phyloP scores from a whole-genome alignment of 768 basidiomycete genomes.

The Boletales sp. region DNA sequence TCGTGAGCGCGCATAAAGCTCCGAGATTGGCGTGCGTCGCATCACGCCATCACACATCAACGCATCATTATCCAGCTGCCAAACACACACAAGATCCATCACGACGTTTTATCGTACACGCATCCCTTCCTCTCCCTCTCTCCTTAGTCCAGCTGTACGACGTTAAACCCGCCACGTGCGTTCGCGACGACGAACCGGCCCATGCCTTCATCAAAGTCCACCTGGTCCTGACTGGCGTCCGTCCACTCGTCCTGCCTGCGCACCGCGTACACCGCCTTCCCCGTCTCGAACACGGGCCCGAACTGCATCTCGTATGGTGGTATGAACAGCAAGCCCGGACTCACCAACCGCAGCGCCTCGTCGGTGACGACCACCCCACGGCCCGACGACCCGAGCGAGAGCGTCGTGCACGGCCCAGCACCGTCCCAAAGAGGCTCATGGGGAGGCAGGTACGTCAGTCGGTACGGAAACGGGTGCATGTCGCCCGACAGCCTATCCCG shows the following conservation, averaged over 20 bases:
- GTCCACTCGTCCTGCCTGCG: too few species aligned
- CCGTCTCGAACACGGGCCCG: slow-evolving; percentile 27
- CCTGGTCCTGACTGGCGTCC: slow-evolving; percentile 10
- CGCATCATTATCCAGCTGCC: too few species aligned
- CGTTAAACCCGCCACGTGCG: slow-evolving; percentile 24
- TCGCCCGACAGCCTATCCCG: background rate
- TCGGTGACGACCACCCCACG: slow-evolving; percentile 27
- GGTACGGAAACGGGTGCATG: slow-evolving; percentile 17
- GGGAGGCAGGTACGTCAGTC: slow-evolving; percentile 12
- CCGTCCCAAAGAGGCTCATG: background rate
- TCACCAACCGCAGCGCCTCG: slow-evolving; percentile 20
- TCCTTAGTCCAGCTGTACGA: slow-evolving; percentile 19
- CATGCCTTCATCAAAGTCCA: slow-evolving; percentile 31
- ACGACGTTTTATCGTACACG: too few species aligned
- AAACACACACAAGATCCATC: too few species aligned
- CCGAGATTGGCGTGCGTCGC: too few species aligned
- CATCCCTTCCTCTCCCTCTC: too few species aligned
- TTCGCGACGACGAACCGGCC: slow-evolving; percentile 29
- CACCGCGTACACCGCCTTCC: slow-evolving; percentile 12
- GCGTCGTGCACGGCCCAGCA: slow-evolving; percentile 9
- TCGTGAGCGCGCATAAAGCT: too few species aligned
- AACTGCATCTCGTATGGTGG: slow-evolving; percentile 29
- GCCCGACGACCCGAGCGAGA: slow-evolving; percentile 26
- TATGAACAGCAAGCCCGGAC: slow-evolving; percentile 21
- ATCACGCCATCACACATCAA: too few species aligned